Base-by-base conservation (phyloP, 78 protist species). In the Polysphondylium violaceum region DNA sequence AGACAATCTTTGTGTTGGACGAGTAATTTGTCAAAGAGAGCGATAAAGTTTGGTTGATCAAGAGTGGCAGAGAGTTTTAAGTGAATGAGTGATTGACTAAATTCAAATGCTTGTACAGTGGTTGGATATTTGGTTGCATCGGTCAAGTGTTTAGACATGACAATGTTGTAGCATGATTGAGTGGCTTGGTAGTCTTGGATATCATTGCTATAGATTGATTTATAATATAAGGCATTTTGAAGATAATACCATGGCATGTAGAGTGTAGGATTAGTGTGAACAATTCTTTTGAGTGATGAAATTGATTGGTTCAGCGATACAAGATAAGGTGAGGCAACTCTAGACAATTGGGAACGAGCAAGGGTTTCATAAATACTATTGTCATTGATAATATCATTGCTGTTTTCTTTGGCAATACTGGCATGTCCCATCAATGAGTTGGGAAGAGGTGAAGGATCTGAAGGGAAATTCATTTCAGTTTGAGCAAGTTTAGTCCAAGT, bases 401-500 rank as follows among this genome's bases (percentile, higher is more conserved):
- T 33, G 3, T 2, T 38, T 6, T 58, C 6, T 12, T 6, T 35
- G 47, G 7, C 40, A 2, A 25, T 53, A n/a, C 17, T 2, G 19
- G 14, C 7, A 56, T 35, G 47, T 17, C 9, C 14, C 16, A 38
- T 51, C 40, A 56, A 69, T 59, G 35, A 55, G 19, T 43, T 50
- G 36, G 77, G 44, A 35, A 60, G 36, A 7, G 23, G 21, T 11
- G 19, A n/a, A 7, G 72, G 41, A n/a, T n/a, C n/a, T n/a, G n/a
- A n/a, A n/a, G n/a, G n/a, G 38, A n/a, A 51, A 25, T 83, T 41
- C 19, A 23, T 12, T 47, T 78, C 63, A 11, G 69, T 40, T 17
- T 83, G 74, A 1, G 74, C 27, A 9, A 83, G 44, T 27, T 21
- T 8, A 4, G 47, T 69, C 91, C 91, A 83, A 33, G 31, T 44